Evolutionary conservation across 768 basidiomycete species (phyloP), one percentile per base, ranked within the genome.

Genomic region (Suillus subluteus): DNA sequence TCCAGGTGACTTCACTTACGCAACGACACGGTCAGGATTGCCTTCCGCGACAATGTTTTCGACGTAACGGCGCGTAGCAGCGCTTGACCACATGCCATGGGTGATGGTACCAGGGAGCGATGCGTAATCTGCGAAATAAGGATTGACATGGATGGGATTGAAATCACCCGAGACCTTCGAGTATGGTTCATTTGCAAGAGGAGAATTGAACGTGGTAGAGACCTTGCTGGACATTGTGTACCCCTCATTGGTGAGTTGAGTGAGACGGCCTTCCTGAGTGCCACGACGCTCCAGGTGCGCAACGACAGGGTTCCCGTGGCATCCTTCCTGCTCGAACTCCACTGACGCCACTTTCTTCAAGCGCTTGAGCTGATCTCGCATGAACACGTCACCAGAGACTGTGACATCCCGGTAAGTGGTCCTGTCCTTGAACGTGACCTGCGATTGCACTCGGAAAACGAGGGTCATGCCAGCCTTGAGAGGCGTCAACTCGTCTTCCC

Each of bases 61-160:
- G 65, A 99, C 88, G 73, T 90, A 96, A 58, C 91, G 88, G 68
- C 98, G 87, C 13, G 96, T 96, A 11, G 96, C 96, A 59, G 98
- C 98, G 71, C 93, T 95, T 2, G 95, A 90, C 94, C 95, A 98
- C 82, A 99, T 88, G 63, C 98, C 98, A 73, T 99, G 98, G 4
- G 98, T 98, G 74, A 99, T 99, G 12, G 98, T 99, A 16, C 93
- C 91, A 32, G 97, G 96, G 16, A 99, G 88, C 6, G 90, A 87
- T 2, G 97, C 96, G 68, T 91, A 94, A 76, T 95, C 91, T 30
- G 98, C 88, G 82, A 99, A 98, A 84, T 99, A 99, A 0, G 98
- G 97, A 79, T 99, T 98, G 78, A 98, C 84, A 77, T 99, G 98
- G 71, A 99, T 99, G 37, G 98, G 98, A 78, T 99, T 99, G 84